Base-by-base conservation (phyloP, 495 filamentous ascomycete genomes). In the Penicillium robsamsonii region DNA sequence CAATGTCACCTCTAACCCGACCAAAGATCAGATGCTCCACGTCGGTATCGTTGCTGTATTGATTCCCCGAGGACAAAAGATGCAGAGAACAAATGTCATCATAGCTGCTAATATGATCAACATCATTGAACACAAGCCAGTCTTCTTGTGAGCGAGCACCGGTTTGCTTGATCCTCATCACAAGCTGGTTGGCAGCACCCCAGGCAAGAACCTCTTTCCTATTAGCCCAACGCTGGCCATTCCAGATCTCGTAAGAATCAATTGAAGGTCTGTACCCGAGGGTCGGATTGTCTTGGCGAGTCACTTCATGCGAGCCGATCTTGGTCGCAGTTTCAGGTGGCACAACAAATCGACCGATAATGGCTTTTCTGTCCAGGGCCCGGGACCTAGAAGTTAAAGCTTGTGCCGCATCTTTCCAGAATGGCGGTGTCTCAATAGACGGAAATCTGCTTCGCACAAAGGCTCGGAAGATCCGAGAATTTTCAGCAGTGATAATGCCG, bases 61-160 rank as follows among this genome's bases (percentile, higher is more conserved):
- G 59, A 5, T 77, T 68, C 13, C 68, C 58, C 22, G 52, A 46
- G 13, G 52, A 54, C 25, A 88, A 59, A 1, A 88, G 58, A 62
- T 82, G 80, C 13, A 88, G 25, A 12, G 78, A 72, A 33, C 80
- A 82, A 43, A 88, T 81, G 68, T 89, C 86, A 59, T 87, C 86
- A 50, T 74, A 73, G n/a, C 84, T 85, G 56, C 80, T 83, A 10
- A 66, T 60, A 49, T 76, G 66, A 5, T 79, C 71, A 27, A 76
- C 53, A 41, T 82, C 76, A 55, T 80, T 76, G 60, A 84, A 85
- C 1, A 75, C 68, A 45, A 79, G 60, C 79, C 81, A 87, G 31
- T 65, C 55, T 24, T 70, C 61, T 22, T 65, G 42, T 12, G 56
- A 40, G 1, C 50, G 30, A 10, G 52, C 56, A 46, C 63, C 66